These are phyloP conservation scores for Trichosporon sp. DNA, from an alignment of 1,284 basidiomycete genomes.

Conservation along the genomic window DNA sequence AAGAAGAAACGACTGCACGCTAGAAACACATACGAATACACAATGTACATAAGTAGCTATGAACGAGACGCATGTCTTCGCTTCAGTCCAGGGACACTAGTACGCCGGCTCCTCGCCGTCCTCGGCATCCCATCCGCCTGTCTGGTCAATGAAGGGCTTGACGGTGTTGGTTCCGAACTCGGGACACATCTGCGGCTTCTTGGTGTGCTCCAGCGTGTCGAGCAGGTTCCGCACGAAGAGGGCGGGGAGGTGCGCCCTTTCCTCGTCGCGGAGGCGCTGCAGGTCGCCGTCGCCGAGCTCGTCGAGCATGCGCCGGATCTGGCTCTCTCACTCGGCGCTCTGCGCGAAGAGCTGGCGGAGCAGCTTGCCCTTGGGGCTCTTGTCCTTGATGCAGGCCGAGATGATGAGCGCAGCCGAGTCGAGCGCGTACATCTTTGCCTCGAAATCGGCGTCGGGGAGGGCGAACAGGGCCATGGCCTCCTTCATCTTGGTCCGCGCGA, in stretches of 20 bases:
- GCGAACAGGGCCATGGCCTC: neutral
- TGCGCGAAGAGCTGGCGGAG: neutral
- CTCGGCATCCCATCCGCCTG: neutral
- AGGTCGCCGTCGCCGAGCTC: neutral
- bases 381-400: neutral
- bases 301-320: neutral
- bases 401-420: neutral
- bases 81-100: too few relatives aligned
- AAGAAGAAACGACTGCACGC: neutral
- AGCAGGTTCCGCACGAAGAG: neutral
- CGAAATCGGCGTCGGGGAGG: neutral
- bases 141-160: neutral
- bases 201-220: neutral
- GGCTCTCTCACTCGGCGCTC: neutral
- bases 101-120: neutral
- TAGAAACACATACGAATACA: neutral
- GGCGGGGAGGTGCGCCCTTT: neutral
- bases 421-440: neutral
- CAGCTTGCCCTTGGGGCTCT: neutral
- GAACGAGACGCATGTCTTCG: neutral
- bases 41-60: neutral
- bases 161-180: neutral
- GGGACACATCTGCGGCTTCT: neutral
- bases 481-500: neutral
- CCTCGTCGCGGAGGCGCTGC: neutral